These are phyloP conservation scores for Rickenella mellea DNA, from an alignment of 768 basidiomycete genomes.

Conservation along the genomic window DNA sequence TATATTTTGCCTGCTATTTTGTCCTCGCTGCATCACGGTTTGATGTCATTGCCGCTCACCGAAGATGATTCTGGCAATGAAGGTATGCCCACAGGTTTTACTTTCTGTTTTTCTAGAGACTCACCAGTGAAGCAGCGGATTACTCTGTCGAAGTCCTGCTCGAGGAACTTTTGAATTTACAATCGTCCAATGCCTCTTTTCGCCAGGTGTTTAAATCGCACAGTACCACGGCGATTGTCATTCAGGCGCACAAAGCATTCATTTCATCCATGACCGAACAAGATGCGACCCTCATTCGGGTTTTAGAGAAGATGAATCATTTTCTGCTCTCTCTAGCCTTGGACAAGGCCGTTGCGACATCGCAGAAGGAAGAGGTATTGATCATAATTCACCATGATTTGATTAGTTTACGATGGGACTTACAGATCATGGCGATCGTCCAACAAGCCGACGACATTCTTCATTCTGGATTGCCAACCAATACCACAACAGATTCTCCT, in stretches of 20 bases:
- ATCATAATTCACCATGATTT: too few relatives aligned
- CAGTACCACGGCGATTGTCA: slow-evolving; percentile 55
- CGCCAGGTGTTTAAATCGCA: slow-evolving; percentile 67
- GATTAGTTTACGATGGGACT: too few relatives aligned
- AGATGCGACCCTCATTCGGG: slow-evolving; percentile 32
- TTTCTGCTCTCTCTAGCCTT: slow-evolving; percentile 59
- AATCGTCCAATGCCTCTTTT: slow-evolving; percentile 55
- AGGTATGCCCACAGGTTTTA: slow-evolving; percentile 18
- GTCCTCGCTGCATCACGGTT: slow-evolving; percentile 52
- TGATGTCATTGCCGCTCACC: slow-evolving; percentile 22
- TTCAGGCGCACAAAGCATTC: slow-evolving; percentile 54
- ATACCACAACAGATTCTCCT: slow-evolving; percentile 37
- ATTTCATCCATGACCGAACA: slow-evolving; percentile 31
- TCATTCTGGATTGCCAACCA: slow-evolving; percentile 56
- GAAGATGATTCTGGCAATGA: slow-evolving; percentile 19
- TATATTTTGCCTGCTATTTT: slow-evolving; percentile 68
- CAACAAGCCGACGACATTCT: slow-evolving; percentile 3
- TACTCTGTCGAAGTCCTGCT: slow-evolving; percentile 50
- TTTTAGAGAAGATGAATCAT: slow-evolving; percentile 64
- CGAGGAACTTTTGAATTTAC: slow-evolving; percentile 61
- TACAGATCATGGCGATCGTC: slow-evolving; percentile 5
- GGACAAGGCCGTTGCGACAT: slow-evolving; percentile 47
- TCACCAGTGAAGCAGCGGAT: slow-evolving; percentile 18
- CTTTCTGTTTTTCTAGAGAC: slow-evolving; percentile 5
- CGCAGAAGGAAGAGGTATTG: slow-evolving; percentile 68